Evolutionary conservation across 805 yeast species (phyloP).

Genomic region (Lipomyces orientalis): DNA sequence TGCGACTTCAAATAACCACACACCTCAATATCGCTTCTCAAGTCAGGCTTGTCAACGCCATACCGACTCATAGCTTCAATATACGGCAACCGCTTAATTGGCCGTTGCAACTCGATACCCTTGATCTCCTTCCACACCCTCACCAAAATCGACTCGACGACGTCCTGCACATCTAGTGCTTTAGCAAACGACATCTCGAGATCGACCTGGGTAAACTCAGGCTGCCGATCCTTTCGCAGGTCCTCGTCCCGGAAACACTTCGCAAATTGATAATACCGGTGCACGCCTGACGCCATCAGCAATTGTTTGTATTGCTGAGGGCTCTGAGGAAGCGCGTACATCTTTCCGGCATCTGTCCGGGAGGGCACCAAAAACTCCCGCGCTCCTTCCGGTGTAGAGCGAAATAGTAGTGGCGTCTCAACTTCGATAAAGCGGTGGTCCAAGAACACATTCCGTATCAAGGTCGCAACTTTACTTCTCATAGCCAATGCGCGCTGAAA

Average conservation of each 20-base stretch:
- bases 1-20: not conserved
- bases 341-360: conserved; percentile 59
- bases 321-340: conserved; percentile 92
- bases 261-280: conserved; percentile 87
- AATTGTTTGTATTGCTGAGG: conserved; percentile 98
- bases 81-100: conserved; percentile 61
- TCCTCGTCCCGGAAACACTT: conserved; percentile 97
- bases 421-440: conserved; percentile 69
- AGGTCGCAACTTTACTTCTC: conserved; percentile 61
- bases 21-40: conserved; percentile 52
- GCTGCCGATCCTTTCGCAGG: conserved; percentile 91
- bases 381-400: conserved; percentile 98
- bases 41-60: conserved; percentile 95
- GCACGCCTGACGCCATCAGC: conserved; percentile 90
- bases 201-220: conserved; percentile 97
- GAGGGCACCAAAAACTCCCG: conserved; percentile 95
- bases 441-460: conserved; percentile 51
- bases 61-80: conserved; percentile 69
- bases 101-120: conserved; percentile 18
- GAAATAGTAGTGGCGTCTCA: conserved; percentile 91
- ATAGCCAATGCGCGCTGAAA: conserved; percentile 62
- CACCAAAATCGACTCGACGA: conserved; percentile 63
- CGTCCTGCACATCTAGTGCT: conserved; percentile 67
- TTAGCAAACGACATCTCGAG: conserved; percentile 87
- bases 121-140: conserved; percentile 61